Conservation (phyloP, 2,329 filamentous ascomycete species). For the Pestalotiopsis sp. region DNA sequence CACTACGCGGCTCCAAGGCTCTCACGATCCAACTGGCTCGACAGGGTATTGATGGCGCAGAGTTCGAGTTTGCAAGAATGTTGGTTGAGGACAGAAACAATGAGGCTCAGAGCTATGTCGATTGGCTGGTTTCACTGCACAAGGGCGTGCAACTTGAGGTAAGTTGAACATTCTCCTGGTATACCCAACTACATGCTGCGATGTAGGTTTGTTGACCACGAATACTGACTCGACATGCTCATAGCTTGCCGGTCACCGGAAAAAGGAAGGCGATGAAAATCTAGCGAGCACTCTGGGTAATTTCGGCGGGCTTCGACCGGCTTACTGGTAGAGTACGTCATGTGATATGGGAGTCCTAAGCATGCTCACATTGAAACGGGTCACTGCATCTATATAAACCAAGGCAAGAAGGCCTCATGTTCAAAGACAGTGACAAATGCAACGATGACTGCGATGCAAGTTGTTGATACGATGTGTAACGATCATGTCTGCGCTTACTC, state of each 20-base stretch:
- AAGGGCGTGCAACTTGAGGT: constrained; percentile 89
- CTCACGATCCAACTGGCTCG: constrained; percentile 86
- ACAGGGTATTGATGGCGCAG: constrained; percentile 90
- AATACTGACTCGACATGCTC: background rate
- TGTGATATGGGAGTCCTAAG: too few relatives aligned
- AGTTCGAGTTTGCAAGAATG: constrained; percentile 92
- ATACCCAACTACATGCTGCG: background rate
- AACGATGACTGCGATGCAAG: background rate
- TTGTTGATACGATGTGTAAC: background rate
- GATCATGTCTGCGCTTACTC: background rate
- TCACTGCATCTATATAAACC: background rate
- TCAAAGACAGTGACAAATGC: background rate
- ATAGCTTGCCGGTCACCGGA: constrained; percentile 12
- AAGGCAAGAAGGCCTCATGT: background rate
- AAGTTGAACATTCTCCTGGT: constrained; percentile 29
- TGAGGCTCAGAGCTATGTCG: constrained; percentile 96
- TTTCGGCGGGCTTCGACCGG: constrained; percentile 55
- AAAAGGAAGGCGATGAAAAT: constrained; percentile 9
- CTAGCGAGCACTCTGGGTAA: constrained; percentile 32
- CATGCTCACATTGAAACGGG: background rate
- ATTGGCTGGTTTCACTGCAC: constrained; percentile 96
- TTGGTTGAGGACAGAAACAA: constrained; percentile 95
- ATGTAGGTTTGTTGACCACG: background rate
- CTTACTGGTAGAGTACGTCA: constrained; percentile 48
- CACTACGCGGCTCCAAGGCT: constrained; percentile 80